phyloP scores from a whole-genome alignment of 2,329 filamentous ascomycete species.

The Cytospora piceicola region DNA sequence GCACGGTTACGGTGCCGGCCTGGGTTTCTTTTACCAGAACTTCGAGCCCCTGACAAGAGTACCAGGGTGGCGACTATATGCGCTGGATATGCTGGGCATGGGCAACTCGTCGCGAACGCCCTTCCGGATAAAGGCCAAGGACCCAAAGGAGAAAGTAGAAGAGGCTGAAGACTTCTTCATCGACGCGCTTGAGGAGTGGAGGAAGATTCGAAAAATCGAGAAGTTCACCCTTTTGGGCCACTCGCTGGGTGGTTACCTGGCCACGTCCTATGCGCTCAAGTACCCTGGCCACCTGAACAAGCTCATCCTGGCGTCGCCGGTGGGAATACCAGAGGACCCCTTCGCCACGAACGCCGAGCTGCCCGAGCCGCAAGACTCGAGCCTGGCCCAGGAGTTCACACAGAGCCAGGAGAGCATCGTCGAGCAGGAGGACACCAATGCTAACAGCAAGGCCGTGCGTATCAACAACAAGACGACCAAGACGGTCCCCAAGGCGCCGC shows the following conservation, averaged over 20 bases:
- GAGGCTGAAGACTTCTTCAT: slow-evolving; percentile 97
- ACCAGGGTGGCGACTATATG: slow-evolving; percentile 85
- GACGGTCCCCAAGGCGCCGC: slow-evolving; percentile 42
- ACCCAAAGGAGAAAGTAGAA: slow-evolving; percentile 76
- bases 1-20: slow-evolving; percentile 92
- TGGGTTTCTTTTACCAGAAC: slow-evolving; percentile 99
- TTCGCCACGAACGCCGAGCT: slow-evolving; percentile 82
- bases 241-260: slow-evolving; percentile 88
- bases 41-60: slow-evolving; percentile 83
- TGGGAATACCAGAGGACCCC: slow-evolving; percentile 92
- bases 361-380: slow-evolving; percentile 75
- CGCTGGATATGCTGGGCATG: slow-evolving; percentile 95
- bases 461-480: slow-evolving; percentile 42
- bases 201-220: slow-evolving; percentile 83
- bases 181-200: slow-evolving; percentile 95
- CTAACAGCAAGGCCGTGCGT: slow-evolving; percentile 43
- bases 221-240: slow-evolving; percentile 93
- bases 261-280: slow-evolving; percentile 92
- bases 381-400: slow-evolving; percentile 75
- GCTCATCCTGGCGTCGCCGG: slow-evolving; percentile 90
- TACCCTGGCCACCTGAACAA: slow-evolving; percentile 96
- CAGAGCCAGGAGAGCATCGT: slow-evolving; percentile 67
- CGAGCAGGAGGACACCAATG: slow-evolving; percentile 38
- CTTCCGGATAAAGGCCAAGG: slow-evolving; percentile 85
- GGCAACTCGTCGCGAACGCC: slow-evolving; percentile 82